Evolutionary conservation across 2,329 filamentous ascomycete species (phyloP), one percentile per base, ranked within the genome.

Genomic region (Thermothelomyces thermophilus): DNA sequence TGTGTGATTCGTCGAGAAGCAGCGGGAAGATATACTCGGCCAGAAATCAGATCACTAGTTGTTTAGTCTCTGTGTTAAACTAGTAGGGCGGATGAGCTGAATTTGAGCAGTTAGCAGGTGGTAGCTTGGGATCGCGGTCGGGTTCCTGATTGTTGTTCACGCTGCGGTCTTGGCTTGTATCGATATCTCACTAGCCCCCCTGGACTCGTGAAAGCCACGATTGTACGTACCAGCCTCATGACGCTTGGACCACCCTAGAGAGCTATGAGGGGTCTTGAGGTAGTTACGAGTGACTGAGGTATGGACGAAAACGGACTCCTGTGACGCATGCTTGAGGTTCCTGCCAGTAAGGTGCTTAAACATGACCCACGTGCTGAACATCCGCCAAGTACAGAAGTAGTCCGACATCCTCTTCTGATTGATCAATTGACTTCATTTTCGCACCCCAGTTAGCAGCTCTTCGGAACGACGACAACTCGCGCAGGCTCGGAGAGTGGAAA

Each of bases 371-470:
- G 59, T 61, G 59, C 43, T 42, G 24, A 26, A 5, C 22, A 36
- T 20, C 13, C n/a, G 33, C 34, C 44, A 9, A 17, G 24, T 16
- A 35, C 13, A 11, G 13, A 46, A 44, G 50, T 26, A 39, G 42
- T 33, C 41, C 46, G 50, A 49, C 46, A 28, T 51, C 17, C 22
- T 36, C 33, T 41, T 55, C 48, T 58, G 48, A 58, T 59, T 62
- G 56, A 58, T 59, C 55, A 59, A 56, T 62, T 59, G 53, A 41
- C 22, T 33, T 34, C 43, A 40, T 10, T 41, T 34, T 45, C 49
- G 46, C 41, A 42, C 41, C 42, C 7, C 52, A 41, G 48, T 51
- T 41, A 14, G n/a, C 28, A 46, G 50, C 30, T 26, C 31, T 50
- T 40, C 45, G 42, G 28, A 42, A 31, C 42, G 28, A 41, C 35